Evolutionary conservation across 2,329 filamentous ascomycete genomes (phyloP), one percentile per base, ranked within the genome.

Genomic region (Sclerotinia subarctica): DNA sequence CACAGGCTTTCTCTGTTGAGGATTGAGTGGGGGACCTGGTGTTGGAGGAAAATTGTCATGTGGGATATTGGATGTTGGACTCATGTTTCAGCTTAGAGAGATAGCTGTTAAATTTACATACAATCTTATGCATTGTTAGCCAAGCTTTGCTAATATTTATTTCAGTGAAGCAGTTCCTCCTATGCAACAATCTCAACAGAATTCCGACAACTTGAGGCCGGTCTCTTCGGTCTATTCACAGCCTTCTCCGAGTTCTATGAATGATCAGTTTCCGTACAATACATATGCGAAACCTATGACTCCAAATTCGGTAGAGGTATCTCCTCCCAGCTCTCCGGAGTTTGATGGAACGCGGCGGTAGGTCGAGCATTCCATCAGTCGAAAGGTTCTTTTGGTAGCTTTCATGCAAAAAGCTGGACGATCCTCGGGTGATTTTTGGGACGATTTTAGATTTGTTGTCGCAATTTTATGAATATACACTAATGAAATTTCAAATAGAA

Each of bases 181-280:
- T 24, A 57, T 69, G 21, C 67, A 62, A 66, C 69, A 72, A 69
- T 77, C 79, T 21, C 64, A 42, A 5, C 32, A 53, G 35, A 62
- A 67, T 62, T 26, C 47, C n/a, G 29, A 54, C 46, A 76, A 74
- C 65, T 79, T 78, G 70, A 83, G 84, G 52, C 83, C 84, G n/a
- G 72, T 81, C 8, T 89, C 88, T 44, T 90, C 89, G 21, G 72
- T 88, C 58, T 90, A 90, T 76, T 87, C 87, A 57, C 83, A 85
- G 76, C 82, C 81, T 56, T 86, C 82, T 69, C 82, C 82, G 19
- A 71, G 67, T 60, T 62, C 72, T 57, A 67, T 69, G 11, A 60
- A 69, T 58, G 72, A 73, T 53, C 69, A 69, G 26, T 74, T 74
- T 65, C 68, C 70, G 35, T 53, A 62, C 11, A 67, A 67, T 17